Conservation (phyloP, 2,329 filamentous ascomycete species). For the Fusarium sp. region DNA sequence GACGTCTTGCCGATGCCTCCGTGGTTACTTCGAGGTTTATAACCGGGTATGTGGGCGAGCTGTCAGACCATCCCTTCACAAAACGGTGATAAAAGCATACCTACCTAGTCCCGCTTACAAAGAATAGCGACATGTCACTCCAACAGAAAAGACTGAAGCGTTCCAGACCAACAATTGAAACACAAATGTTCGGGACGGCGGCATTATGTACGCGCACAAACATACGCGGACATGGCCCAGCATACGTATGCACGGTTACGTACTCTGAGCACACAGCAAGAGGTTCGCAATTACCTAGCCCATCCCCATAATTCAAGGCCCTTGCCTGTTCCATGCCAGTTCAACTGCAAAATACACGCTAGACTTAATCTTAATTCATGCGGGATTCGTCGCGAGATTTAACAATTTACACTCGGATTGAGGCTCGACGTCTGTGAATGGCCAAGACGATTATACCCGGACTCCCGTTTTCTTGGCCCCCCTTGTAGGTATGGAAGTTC, state of each 20-base stretch:
- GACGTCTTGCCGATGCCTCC: background rate
- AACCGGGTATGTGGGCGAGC: background rate
- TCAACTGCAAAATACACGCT: background rate
- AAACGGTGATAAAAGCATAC: background rate
- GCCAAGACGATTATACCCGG: conserved; percentile 6
- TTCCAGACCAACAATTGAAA: background rate
- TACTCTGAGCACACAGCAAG: background rate
- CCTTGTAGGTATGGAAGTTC: background rate
- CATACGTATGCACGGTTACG: conserved; percentile 22
- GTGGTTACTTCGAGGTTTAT: background rate
- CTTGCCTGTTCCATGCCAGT: background rate
- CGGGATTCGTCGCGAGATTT: background rate
- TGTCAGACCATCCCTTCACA: background rate
- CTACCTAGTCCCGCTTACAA: background rate
- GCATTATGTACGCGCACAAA: background rate
- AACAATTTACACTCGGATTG: background rate
- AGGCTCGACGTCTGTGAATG: background rate
- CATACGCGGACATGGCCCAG: background rate
- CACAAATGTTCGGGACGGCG: background rate
- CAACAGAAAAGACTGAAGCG: background rate
- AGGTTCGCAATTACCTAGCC: background rate
- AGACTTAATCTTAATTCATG: background rate
- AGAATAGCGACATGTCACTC: background rate
- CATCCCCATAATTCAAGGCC: conserved; percentile 4
- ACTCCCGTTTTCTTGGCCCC: conserved; percentile 37